phyloP scores from a whole-genome alignment of 2,329 filamentous ascomycete species.

The Cryphonectria parasitica region DNA sequence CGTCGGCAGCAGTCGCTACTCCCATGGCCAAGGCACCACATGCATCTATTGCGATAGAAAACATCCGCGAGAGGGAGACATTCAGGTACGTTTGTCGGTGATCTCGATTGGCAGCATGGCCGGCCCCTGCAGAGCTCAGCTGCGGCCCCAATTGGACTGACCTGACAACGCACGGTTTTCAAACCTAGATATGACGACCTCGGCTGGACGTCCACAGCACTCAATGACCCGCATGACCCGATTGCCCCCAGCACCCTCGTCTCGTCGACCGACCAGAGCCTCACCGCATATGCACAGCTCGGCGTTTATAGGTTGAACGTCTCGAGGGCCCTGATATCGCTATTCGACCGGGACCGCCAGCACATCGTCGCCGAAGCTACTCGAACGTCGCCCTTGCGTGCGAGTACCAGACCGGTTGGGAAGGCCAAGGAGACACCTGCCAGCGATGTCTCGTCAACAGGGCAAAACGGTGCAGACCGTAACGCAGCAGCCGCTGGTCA shows the following conservation, averaged over 20 bases:
- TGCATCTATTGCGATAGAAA: conserved; percentile 15
- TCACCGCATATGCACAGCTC: conserved; percentile 56
- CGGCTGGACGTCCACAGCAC: conserved; percentile 29
- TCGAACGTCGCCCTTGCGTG: conserved; percentile 38
- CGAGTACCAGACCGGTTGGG: not conserved
- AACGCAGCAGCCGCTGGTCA: not conserved
- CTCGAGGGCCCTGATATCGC: conserved; percentile 50
- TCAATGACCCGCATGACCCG: conserved; percentile 19
- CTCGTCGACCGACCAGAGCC: conserved; percentile 40
- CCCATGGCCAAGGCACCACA: conserved; percentile 6
- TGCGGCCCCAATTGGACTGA: not conserved
- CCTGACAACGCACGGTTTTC: conserved; percentile 9
- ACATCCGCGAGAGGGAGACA: conserved; percentile 33
- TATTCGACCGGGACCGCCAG: conserved; percentile 54
- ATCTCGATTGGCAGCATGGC: not conserved
- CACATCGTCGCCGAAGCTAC: conserved; percentile 57
- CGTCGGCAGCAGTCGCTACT: conserved; percentile 16
- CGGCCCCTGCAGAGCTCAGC: conserved; percentile 5
- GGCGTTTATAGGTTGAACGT: conserved; percentile 48
- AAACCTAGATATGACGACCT: conserved; percentile 32
- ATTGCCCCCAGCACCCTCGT: conserved; percentile 29
- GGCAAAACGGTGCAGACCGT: not conserved
- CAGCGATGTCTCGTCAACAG: not conserved
- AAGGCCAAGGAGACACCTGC: not conserved
- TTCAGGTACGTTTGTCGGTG: conserved; percentile 32